Base-by-base conservation (phyloP, 228 moss, liverwort and hornwort genomes). In the Sphagnum fallax region DNA sequence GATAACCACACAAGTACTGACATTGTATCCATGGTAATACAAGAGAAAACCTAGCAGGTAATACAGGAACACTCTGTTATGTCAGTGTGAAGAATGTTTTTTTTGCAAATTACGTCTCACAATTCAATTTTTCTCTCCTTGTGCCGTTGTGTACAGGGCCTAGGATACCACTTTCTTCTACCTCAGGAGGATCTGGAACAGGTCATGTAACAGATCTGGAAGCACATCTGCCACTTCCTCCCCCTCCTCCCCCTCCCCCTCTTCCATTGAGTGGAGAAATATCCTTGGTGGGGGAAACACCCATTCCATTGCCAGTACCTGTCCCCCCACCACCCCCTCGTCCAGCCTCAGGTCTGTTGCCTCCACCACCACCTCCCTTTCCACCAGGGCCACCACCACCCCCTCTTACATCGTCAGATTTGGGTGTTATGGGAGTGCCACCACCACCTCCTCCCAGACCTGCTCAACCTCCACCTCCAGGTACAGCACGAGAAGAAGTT, bases 111-210 rank as follows among this genome's bases (percentile, higher is more conserved):
- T 32, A 1, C 32, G 32, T 32, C 2, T 32, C 32, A 32, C 32
- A 32, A 32, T 32, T 32, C 32, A 32, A 32, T 32, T 32, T 32
- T 32, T 32, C 32, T 32, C 32, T 32, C 32, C 32, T 32, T 32
- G 32, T 32, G 32, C 32, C 2, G 4, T 55, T 55, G 55, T 12
- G 18, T 79, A 53, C 81, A 98, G 98, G 98, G 57, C 98, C 98
- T 72, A 92, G 98, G 74, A 98, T 93, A 72, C 98, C 98, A n/a
- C 87, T 98, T 70, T 88, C 95, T 66, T 87, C 84, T 48, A 71
- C 74, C 71, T 89, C 74, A 66, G 75, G 69, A 47, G 74, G 89
- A 32, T 32, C 32, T 68, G 89, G 81, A 70, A 67, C 87, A 69
- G 87, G 88, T 67, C 80, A 71, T 16, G 91, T 92, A 71, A 85